phyloP scores from a whole-genome alignment of 1,284 basidiomycete species.

The Pseudozyma thailandica region DNA sequence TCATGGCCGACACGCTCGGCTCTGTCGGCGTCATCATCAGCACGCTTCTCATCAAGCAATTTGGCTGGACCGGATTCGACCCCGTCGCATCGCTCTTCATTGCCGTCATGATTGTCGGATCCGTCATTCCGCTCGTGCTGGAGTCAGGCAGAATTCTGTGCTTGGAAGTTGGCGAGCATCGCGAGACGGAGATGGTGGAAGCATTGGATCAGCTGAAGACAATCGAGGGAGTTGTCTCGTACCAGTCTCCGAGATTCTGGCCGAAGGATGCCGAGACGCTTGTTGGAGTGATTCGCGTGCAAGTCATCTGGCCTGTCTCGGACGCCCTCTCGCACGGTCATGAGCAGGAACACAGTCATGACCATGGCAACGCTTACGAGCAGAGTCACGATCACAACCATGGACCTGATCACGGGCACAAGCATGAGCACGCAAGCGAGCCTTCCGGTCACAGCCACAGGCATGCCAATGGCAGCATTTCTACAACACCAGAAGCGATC shows the following conservation, averaged over 20 bases:
- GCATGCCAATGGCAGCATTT: background rate
- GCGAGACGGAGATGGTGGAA: conserved; percentile 75
- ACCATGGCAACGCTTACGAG: conserved; percentile 54
- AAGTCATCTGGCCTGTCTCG: conserved; percentile 70
- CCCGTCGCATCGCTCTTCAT: conserved; percentile 98
- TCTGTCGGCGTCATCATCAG: conserved; percentile 99
- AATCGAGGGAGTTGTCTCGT: conserved; percentile 80
- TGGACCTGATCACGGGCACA: conserved; percentile 72
- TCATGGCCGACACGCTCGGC: conserved; percentile 73
- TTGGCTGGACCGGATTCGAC: conserved; percentile 99
- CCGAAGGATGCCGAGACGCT: conserved; percentile 87
- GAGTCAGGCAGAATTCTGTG: conserved; percentile 90
- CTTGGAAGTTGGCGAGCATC: conserved; percentile 81
- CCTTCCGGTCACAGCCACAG: background rate
- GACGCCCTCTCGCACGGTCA: conserved; percentile 1
- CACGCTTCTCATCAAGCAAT: conserved; percentile 91
- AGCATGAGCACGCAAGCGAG: conserved; percentile 69
- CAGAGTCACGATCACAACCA: too few species aligned
- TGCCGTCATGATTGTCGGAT: conserved; percentile 91
- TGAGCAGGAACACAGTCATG: conserved; percentile 6
- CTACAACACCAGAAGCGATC: conserved; percentile 45
- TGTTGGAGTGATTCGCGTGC: conserved; percentile 79
- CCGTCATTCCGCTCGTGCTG: conserved; percentile 91
- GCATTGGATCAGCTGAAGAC: conserved; percentile 80
- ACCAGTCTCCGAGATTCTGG: conserved; percentile 89